Evolutionary conservation across 2,329 filamentous ascomycete species (phyloP).

Genomic region (Alternaria triticimaculans): DNA sequence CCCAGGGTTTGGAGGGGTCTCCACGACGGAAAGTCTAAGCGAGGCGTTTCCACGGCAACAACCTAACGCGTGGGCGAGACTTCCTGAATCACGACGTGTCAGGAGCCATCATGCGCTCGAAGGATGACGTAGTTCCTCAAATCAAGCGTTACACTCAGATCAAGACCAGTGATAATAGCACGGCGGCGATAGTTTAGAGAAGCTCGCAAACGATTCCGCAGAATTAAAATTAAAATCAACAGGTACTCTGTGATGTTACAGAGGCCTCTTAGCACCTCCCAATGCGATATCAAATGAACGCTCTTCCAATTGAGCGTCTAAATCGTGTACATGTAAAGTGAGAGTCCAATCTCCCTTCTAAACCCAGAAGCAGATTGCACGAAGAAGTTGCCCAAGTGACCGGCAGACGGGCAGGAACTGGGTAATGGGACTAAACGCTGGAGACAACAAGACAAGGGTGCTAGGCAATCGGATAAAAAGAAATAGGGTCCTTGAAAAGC

Average conservation of each 20-base stretch:
- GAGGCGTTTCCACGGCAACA: constrained; percentile 11
- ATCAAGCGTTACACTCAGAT: background rate
- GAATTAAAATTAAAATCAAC: constrained; percentile 15
- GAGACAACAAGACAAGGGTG: constrained; percentile 9
- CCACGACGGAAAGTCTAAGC: constrained; percentile 14
- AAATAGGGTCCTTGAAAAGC: constrained; percentile 11
- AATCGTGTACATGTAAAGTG: constrained; percentile 9
- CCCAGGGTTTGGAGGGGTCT: constrained; percentile 4
- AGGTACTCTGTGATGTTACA: background rate
- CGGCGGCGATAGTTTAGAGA: background rate
- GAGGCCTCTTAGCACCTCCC: background rate
- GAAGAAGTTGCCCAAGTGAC: constrained; percentile 19
- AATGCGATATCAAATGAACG: constrained; percentile 5
- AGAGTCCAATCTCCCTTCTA: constrained; percentile 1
- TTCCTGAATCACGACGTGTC: background rate
- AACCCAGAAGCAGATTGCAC: constrained; percentile 5
- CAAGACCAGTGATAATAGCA: background rate
- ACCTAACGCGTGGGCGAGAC: background rate
- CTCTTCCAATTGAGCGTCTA: constrained; percentile 7
- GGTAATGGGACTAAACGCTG: constrained; percentile 8
- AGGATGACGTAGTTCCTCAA: background rate
- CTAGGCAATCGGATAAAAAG: constrained; percentile 14
- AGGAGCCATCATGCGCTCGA: background rate
- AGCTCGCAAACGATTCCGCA: background rate
- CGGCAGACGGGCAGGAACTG: constrained; percentile 14